Base-by-base conservation (phyloP, 2,329 filamentous ascomycete genomes). In the Decorospora gaudefroyi region DNA sequence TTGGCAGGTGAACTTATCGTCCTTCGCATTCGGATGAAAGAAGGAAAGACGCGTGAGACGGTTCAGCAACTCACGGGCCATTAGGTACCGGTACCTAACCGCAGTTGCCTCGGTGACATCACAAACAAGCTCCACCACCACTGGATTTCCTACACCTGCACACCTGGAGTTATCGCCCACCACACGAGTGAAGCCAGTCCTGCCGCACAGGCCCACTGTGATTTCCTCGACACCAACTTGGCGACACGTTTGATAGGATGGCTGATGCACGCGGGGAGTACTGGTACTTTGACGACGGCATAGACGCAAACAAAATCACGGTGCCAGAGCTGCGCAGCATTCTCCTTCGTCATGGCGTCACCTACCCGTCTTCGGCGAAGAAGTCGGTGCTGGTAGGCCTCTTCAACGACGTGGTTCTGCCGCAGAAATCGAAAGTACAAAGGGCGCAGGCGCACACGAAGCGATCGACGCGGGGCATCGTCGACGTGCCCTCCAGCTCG, bases 301-400 rank as follows among this genome's bases (percentile, higher is more conserved):
- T 96, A 69, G 90, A 99, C 68, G 84, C 93, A 13, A 79, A 80
- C 65, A 83, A 81, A 53, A 81, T 97, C 53, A 97, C 90, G 1
- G 84, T 97, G 35, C 90, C 93, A 18, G 87, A 87, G 31, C 78
- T 99, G 59, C 88, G 93, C 62, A 92, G 88, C 34, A 95, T 97
- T 55, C 83, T 99, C 45, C 88, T 97, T 62, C 87, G 84, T 55
- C 89, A 99, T 74, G 87, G 90, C 67, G 77, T 97, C 62, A 75
- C 83, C 25, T 97, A 96, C 67, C 86, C 91, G 4, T 85, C 89
- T 0, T 91, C 85, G 4, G 90, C 93, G 9, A 99, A 97, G 75
- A 99, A 99, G 75, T 76, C 83, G 0, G 86, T 95, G 65, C 83
- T 99, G 15, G 79, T 99, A 48, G 84, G 87, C 6, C 83, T 97